Conservation (phyloP, 371 early-diverging fungal species). For the Apophysomyces sp. region DNA sequence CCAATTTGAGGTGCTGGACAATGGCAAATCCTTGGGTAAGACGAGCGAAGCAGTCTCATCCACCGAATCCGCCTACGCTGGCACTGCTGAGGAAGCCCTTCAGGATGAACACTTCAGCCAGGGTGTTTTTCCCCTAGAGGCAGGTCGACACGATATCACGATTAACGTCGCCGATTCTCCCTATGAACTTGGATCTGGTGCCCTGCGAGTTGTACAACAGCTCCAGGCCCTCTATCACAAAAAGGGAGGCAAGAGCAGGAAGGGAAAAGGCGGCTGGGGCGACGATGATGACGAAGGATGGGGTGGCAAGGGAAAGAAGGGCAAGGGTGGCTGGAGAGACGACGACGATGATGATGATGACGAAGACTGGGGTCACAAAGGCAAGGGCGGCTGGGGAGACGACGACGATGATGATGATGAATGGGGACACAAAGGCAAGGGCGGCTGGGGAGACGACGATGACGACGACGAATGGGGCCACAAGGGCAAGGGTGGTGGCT, state of each 20-base stretch:
- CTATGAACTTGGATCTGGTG: constrained; percentile 26
- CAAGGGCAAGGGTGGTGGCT: not conserved
- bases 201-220: constrained; percentile 30
- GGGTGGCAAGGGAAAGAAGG: constrained; percentile 10
- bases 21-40: constrained; percentile 21
- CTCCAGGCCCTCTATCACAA: constrained; percentile 32
- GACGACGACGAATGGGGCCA: constrained; percentile 7
- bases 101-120: constrained; percentile 30
- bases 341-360: constrained; percentile 3
- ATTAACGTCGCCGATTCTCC: constrained; percentile 29
- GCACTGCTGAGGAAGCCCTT: constrained; percentile 25
- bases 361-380: constrained; percentile 2
- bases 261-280: constrained; percentile 8
- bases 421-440: constrained; percentile 2
- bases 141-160: constrained; percentile 30
- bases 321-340: constrained; percentile 11
- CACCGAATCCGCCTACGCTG: constrained; percentile 14
- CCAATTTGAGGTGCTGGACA: constrained; percentile 29
- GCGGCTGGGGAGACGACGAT: not conserved
- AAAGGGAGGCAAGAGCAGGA: constrained; percentile 10
- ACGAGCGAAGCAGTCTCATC: constrained; percentile 19
- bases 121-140: constrained; percentile 16
- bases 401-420: constrained; percentile 10
- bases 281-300: constrained; percentile 2
- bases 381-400: not conserved